These are phyloP conservation scores for Cyberlindnera mycetangii DNA, from an alignment of 805 yeast species.

Conservation along the genomic window DNA sequence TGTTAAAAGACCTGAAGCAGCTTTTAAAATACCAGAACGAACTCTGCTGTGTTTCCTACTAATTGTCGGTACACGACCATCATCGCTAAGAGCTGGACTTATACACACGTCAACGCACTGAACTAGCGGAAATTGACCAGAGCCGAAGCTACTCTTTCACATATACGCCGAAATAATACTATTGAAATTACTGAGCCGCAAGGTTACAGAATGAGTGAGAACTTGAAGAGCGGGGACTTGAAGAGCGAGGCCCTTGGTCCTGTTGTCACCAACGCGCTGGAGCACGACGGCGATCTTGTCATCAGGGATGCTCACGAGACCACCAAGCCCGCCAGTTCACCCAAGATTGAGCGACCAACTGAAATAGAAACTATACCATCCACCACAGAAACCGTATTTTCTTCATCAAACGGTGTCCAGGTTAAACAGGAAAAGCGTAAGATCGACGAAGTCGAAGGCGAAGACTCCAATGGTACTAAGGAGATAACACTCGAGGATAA, in stretches of 20 bases:
- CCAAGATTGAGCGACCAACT: conserved; percentile 4
- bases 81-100: not conserved
- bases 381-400: not conserved
- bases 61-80: no score
- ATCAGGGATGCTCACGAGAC: conserved; percentile 10
- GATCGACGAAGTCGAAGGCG: conserved; percentile 21
- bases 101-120: not conserved
- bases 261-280: not conserved
- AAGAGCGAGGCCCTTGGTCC: not conserved
- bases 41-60: no score
- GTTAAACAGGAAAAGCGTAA: conserved; percentile 22
- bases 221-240: conserved; percentile 2
- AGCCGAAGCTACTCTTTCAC: not conserved
- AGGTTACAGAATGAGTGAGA: conserved; percentile 3
- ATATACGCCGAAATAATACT: not conserved
- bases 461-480: conserved; percentile 11
- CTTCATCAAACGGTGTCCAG: not conserved
- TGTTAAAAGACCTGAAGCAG: no score
- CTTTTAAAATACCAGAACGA: no score
- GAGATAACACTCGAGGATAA: conserved; percentile 22
- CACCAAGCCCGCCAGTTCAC: conserved; percentile 2
- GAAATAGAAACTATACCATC: not conserved
- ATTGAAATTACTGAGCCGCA: not conserved
- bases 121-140: no score
- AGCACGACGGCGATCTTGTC: conserved; percentile 11